phyloP scores from a whole-genome alignment of 2,329 filamentous ascomycete genomes.

The Calonectria montana region DNA sequence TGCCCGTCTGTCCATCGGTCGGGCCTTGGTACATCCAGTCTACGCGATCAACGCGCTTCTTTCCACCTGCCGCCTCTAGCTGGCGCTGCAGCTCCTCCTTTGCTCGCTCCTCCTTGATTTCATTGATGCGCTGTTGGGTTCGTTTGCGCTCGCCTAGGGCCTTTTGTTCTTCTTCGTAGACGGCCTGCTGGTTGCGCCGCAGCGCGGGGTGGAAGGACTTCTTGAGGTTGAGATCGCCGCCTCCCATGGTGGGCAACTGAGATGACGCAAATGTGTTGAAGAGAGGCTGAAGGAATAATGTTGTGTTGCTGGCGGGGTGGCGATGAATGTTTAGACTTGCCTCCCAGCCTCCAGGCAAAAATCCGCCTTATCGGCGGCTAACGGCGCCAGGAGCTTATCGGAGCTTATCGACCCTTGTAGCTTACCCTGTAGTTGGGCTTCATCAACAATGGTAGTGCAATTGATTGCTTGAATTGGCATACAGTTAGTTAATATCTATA shows the following conservation, averaged over 20 bases:
- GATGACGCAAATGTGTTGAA: constrained; percentile 7
- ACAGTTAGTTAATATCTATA: neutral
- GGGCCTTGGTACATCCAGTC: constrained; percentile 99
- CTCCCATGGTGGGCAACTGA: constrained; percentile 75
- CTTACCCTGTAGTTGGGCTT: neutral
- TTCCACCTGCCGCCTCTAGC: constrained; percentile 88
- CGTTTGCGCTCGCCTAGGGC: constrained; percentile 95
- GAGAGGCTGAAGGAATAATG: constrained; percentile 24
- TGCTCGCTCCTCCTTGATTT: constrained; percentile 92
- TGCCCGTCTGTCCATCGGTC: constrained; percentile 78
- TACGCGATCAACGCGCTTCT: constrained; percentile 82
- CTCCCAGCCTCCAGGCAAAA: constrained; percentile 29
- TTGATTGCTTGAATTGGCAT: neutral
- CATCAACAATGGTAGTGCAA: neutral
- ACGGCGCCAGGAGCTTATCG: constrained; percentile 29
- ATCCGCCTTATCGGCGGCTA: constrained; percentile 11
- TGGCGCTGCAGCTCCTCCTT: constrained; percentile 92
- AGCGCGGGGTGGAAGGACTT: constrained; percentile 94
- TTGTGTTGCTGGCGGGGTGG: constrained; percentile 34
- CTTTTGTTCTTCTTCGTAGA: constrained; percentile 92
- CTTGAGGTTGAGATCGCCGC: constrained; percentile 95
- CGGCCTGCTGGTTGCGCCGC: constrained; percentile 88
- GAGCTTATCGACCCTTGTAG: neutral
- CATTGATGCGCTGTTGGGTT: constrained; percentile 90
- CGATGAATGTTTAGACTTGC: constrained; percentile 18